Base-by-base conservation (phyloP, 176 grass and related monocot genomes). In the Hordeum marinum region DNA sequence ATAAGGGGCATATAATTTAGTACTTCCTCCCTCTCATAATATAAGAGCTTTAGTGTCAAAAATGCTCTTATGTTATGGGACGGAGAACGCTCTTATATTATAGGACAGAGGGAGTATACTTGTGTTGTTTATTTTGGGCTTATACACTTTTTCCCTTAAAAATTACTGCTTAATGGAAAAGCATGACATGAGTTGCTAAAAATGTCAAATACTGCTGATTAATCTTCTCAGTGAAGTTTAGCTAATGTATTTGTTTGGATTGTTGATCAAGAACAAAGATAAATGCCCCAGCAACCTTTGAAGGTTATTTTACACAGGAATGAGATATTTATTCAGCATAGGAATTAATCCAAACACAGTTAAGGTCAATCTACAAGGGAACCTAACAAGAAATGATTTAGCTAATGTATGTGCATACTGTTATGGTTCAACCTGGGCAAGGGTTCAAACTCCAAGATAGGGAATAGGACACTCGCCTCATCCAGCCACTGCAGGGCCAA, bases 231-330 rank as follows among this genome's bases (percentile, higher is more conserved):
- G 20, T 73, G 23, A 80, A 87, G 17, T 42, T 27, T 29, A 54
- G 34, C 42, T 55, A 75, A 10, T 13, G n/a, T 20, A 65, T 55
- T 46, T 68, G 11, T 12, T 77, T 77, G 37, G 62, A 21, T 76
- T 68, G 35, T 76, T 75, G 68, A 82, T 13, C 2, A 69, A 77
- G 52, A 46, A 74, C 31, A 32, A 64, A 39, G 29, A 63, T 74
- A 41, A 8, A 64, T 52, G 5, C 17, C 63, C 40, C 29, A 0
- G 11, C 9, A 41, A 26, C 31, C 60, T 45, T 59, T 11, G 35
- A 76, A 87, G 71, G 12, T 58, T 43, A 73, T 54, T 65, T 25
- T 74, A 80, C 65, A 80, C 24, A 85, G 32, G 11, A 88, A 89
- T 35, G 46, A 21, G 10, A 74, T 25, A 7, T 75, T 24, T 64